Conservation (phyloP, 2,329 filamentous ascomycete species). For the Aspergillus melleus region DNA sequence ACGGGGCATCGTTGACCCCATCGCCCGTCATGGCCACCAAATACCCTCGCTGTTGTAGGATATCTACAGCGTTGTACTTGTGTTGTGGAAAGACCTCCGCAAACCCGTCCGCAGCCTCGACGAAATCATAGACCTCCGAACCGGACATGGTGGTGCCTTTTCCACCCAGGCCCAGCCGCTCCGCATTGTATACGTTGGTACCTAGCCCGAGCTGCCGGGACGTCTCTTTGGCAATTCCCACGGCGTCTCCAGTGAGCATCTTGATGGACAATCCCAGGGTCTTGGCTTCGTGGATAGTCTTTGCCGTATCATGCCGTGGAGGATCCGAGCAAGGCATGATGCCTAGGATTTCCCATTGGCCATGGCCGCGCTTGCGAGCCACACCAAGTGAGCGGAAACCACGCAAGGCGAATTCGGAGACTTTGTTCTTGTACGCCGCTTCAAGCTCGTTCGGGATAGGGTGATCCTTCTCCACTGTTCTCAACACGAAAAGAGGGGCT, state of each 20-base stretch:
- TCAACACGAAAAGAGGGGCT: conserved; percentile 82
- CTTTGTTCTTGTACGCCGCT: conserved; percentile 86
- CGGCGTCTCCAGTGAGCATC: conserved; percentile 94
- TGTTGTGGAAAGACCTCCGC: conserved; percentile 93
- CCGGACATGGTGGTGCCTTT: conserved; percentile 92
- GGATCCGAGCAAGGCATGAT: conserved; percentile 95
- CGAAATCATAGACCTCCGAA: conserved; percentile 92
- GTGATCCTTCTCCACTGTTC: conserved; percentile 83
- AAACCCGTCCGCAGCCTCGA: conserved; percentile 92
- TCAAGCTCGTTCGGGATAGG: conserved; percentile 74
- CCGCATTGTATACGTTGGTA: conserved; percentile 91
- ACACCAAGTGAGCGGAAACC: conserved; percentile 93
- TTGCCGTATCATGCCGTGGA: conserved; percentile 84
- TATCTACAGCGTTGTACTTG: conserved; percentile 93
- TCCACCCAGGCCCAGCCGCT: conserved; percentile 85
- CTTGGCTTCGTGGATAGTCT: conserved; percentile 89
- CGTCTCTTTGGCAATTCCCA: conserved; percentile 89
- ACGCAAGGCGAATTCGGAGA: conserved; percentile 86
- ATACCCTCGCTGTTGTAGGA: conserved; percentile 89
- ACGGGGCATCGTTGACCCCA: conserved; percentile 91
- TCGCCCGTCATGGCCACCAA: conserved; percentile 96
- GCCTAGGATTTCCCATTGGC: conserved; percentile 85
- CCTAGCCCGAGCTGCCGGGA: conserved; percentile 88
- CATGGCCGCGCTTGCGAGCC: conserved; percentile 81
- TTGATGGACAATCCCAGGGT: conserved; percentile 85